Percentiles rank a stretch among this genome's conserved stretches.
These are phyloP conservation scores for Hypoxylon sp. DNA, from an alignment of 2,329 filamentous ascomycete genomes.

Conservation along the genomic window DNA sequence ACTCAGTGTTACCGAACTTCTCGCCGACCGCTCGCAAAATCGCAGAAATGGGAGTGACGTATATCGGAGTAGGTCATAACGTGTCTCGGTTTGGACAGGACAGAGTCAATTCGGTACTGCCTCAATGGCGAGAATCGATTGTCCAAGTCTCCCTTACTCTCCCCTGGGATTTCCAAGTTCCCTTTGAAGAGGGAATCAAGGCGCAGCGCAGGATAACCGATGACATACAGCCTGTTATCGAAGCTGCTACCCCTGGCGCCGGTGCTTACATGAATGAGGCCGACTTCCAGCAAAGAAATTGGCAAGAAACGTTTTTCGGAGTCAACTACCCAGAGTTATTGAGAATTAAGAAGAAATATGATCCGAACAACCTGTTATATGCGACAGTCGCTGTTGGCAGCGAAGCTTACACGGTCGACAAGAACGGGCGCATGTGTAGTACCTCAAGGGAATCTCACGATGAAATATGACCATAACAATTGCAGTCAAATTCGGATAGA, in stretches of 20 bases:
- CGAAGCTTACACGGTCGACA: constrained; percentile 58
- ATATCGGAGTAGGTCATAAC: constrained; percentile 53
- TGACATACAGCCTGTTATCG: constrained; percentile 51
- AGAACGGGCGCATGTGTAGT: constrained; percentile 58
- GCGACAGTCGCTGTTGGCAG: constrained; percentile 60
- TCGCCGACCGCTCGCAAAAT: constrained; percentile 53
- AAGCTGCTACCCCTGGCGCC: constrained; percentile 45
- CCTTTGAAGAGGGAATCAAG: constrained; percentile 48
- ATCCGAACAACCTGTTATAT: constrained; percentile 58
- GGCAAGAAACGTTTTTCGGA: constrained; percentile 57
- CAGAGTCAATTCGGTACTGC: constrained; percentile 54
- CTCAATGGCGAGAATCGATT: constrained; percentile 55
- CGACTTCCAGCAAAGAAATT: constrained; percentile 56
- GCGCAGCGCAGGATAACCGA: constrained; percentile 54
- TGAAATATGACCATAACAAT: constrained; percentile 6
- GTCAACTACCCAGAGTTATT: constrained; percentile 55
- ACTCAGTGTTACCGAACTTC: constrained; percentile 54
- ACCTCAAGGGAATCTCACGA: not conserved
- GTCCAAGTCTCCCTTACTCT: constrained; percentile 48
- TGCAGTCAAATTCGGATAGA: not conserved
- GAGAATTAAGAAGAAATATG: constrained; percentile 61
- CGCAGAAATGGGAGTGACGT: constrained; percentile 53
- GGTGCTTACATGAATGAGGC: constrained; percentile 60
- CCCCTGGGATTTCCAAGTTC: constrained; percentile 42
- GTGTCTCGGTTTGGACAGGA: constrained; percentile 46